These are phyloP conservation scores for Flaveria brownii DNA, from an alignment of 129 eudicot species.

Conservation along the genomic window DNA sequence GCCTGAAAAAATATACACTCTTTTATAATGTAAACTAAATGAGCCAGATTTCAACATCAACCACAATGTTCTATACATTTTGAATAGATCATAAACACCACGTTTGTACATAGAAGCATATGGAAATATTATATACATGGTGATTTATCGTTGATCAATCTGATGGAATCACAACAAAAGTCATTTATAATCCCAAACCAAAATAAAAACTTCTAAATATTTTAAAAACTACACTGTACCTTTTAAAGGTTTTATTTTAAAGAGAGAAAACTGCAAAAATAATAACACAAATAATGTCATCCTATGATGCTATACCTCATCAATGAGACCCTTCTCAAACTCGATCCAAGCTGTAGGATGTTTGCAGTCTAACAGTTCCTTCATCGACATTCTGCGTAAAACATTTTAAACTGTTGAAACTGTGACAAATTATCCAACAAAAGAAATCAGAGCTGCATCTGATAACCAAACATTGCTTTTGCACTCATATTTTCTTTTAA, in stretches of 20 bases:
- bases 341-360: slow-evolving; percentile 96
- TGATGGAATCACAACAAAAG: neutral
- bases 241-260: slow-evolving; percentile 1
- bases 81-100: neutral
- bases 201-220: neutral
- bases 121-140: neutral
- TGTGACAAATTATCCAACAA: slow-evolving; percentile 17
- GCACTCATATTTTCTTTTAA: neutral
- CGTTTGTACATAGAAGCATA: neutral
- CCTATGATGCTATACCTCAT: slow-evolving; percentile 70
- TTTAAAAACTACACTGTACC: neutral
- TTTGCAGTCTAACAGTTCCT: slow-evolving; percentile 89
- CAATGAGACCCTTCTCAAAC: slow-evolving; percentile 84
- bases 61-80: neutral
- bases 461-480: neutral
- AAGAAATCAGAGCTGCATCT: slow-evolving; percentile 21
- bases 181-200: slow-evolving; percentile 1
- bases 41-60: slow-evolving; percentile 2
- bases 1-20: slow-evolving; percentile 38
- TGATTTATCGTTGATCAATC: neutral
- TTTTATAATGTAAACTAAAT: neutral
- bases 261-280: slow-evolving; percentile 1
- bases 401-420: slow-evolving; percentile 21
- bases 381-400: slow-evolving; percentile 80
- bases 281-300: slow-evolving; percentile 1